phyloP scores from a whole-genome alignment of 805 yeast genomes.

The Suhomyces tanzawaensis region DNA sequence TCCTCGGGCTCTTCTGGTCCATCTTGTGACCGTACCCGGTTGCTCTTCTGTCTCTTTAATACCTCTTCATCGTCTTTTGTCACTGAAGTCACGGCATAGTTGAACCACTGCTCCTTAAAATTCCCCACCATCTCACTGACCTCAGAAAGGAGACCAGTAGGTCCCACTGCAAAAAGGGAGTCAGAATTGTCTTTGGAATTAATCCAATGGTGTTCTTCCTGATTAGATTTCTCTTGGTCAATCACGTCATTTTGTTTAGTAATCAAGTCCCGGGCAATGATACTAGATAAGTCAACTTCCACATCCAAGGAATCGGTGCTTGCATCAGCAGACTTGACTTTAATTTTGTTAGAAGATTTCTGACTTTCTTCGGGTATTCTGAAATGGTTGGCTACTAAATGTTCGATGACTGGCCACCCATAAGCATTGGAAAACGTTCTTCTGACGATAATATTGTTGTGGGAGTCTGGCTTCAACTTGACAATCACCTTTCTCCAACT shows the following conservation, averaged over 20 bases:
- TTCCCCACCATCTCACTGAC: slow-evolving; percentile 57
- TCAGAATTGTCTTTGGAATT: slow-evolving; percentile 40
- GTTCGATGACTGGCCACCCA: slow-evolving; percentile 93
- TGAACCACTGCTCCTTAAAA: slow-evolving; percentile 38
- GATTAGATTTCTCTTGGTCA: slow-evolving; percentile 21
- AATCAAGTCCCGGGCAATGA: slow-evolving; percentile 36
- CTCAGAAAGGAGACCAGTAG: slow-evolving; percentile 67
- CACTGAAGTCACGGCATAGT: slow-evolving; percentile 7
- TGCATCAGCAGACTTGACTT: neutral
- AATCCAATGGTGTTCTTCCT: slow-evolving; percentile 49
- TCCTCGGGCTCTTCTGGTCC: slow-evolving; percentile 3
- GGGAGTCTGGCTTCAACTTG: slow-evolving; percentile 87
- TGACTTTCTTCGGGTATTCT: slow-evolving; percentile 13
- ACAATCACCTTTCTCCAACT: slow-evolving; percentile 91
- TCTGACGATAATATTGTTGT: slow-evolving; percentile 86
- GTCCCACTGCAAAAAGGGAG: slow-evolving; percentile 54
- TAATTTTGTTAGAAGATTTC: slow-evolving; percentile 6
- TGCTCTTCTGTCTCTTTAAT: slow-evolving; percentile 2
- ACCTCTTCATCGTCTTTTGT: slow-evolving; percentile 2
- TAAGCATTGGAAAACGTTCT: slow-evolving; percentile 88
- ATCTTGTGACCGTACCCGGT: neutral
- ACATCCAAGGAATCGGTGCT: slow-evolving; percentile 26
- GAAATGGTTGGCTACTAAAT: slow-evolving; percentile 70
- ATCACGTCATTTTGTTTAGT: slow-evolving; percentile 34
- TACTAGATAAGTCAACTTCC: slow-evolving; percentile 23